Conservation (phyloP, 2,329 filamentous ascomycete species). For the Colletotrichum scovillei region DNA sequence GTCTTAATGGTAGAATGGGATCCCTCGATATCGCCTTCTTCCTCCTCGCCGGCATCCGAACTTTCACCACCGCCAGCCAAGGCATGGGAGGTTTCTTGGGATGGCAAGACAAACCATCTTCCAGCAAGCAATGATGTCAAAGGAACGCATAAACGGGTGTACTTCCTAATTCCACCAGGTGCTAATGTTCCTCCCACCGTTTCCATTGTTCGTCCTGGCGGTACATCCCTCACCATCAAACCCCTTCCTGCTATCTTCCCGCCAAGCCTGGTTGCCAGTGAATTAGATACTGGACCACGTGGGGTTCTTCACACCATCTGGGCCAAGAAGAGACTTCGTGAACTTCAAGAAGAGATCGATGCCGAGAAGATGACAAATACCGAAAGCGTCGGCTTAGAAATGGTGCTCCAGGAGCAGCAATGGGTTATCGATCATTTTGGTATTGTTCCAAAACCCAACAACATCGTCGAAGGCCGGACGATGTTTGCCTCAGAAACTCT, state of each 20-base stretch:
- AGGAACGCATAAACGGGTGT: conserved; percentile 70
- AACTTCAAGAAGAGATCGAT: conserved; percentile 81
- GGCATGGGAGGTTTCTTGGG: conserved; percentile 84
- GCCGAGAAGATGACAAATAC: conserved; percentile 78
- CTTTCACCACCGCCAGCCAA: conserved; percentile 19
- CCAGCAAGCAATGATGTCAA: conserved; percentile 68
- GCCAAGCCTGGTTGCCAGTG: conserved; percentile 75
- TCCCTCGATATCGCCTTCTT: conserved; percentile 37
- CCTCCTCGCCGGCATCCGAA: not conserved
- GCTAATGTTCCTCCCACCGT: conserved; percentile 78
- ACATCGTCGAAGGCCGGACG: conserved; percentile 42
- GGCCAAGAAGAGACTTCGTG: conserved; percentile 84
- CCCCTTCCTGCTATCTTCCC: conserved; percentile 90
- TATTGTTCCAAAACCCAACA: conserved; percentile 52
- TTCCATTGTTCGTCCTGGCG: conserved; percentile 64
- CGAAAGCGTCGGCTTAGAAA: conserved; percentile 85
- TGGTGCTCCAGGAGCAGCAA: conserved; percentile 84
- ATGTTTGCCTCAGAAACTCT: not conserved
- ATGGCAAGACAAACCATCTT: conserved; percentile 80
- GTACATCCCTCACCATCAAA: conserved; percentile 68
- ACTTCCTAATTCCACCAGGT: conserved; percentile 83
- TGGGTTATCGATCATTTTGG: conserved; percentile 90
- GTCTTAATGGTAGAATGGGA: conserved; percentile 95
- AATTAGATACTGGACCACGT: conserved; percentile 75
- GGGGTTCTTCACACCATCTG: conserved; percentile 91